Evolutionary conservation across 352 stramenopile species (phyloP).

Genomic region (Pythium plurisporium): DNA sequence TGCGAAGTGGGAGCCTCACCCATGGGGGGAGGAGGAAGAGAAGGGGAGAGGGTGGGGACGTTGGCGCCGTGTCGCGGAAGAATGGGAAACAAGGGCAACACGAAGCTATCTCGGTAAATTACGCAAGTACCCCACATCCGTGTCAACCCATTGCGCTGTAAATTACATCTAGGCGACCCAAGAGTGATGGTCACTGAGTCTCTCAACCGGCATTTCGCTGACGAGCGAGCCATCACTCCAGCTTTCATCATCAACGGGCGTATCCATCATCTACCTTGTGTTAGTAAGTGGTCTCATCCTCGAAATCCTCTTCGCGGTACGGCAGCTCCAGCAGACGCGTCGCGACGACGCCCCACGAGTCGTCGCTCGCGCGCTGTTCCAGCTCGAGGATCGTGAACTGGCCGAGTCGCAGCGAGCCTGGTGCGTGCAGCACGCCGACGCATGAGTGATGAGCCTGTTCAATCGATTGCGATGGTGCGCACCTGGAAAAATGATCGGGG

Average conservation of each 20-base stretch:
- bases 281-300: background rate
- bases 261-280: background rate
- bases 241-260: background rate
- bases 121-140: background rate
- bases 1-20: constrained; percentile 21
- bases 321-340: constrained; percentile 13
- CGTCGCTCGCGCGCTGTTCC: constrained; percentile 41
- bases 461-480: too few species aligned
- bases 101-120: constrained; percentile 6
- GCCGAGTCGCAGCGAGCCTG: constrained; percentile 60
- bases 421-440: background rate
- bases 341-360: constrained; percentile 42
- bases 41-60: too few species aligned
- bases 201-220: background rate
- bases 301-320: constrained; percentile 6
- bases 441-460: too few species aligned
- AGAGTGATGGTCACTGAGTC: constrained; percentile 5
- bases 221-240: background rate
- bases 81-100: background rate
- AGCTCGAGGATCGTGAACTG: constrained; percentile 76
- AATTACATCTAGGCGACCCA: background rate
- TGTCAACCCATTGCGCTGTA: too few species aligned
- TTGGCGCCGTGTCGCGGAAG: constrained; percentile 9
- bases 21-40: constrained; percentile 5
- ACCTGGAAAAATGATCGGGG: constrained; percentile 67